phyloP scores from a whole-genome alignment of 148 eudicot species.

The Beta vulgaris region DNA sequence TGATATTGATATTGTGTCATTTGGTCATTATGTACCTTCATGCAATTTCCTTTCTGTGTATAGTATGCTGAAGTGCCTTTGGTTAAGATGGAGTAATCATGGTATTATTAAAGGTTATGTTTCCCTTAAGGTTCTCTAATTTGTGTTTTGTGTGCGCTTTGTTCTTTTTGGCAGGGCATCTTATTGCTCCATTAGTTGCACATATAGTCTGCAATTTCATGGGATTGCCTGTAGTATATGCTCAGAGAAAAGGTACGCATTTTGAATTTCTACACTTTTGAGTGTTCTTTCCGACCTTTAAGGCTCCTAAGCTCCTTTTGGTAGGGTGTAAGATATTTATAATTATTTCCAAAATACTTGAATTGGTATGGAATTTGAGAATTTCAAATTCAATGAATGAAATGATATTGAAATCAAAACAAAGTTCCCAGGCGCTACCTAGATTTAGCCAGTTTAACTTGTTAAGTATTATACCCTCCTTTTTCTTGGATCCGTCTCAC shows the following conservation, averaged over 20 bases:
- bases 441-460: too few relatives aligned
- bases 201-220: conserved; percentile 82
- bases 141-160: background rate
- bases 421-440: too few relatives aligned
- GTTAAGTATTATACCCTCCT: too few relatives aligned
- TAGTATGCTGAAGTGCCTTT: background rate
- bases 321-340: too few relatives aligned
- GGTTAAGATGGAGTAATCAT: background rate
- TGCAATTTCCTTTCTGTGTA: background rate
- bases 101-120: background rate
- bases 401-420: too few relatives aligned
- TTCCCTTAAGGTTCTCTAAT: background rate
- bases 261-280: background rate
- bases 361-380: too few relatives aligned
- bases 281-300: background rate
- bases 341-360: too few relatives aligned
- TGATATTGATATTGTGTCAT: background rate
- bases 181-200: conserved; percentile 74
- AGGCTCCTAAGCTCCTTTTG: too few relatives aligned
- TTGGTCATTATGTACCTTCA: background rate
- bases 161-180: conserved; percentile 58
- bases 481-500: too few relatives aligned
- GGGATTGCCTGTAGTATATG: conserved; percentile 77
- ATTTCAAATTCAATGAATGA: too few relatives aligned
- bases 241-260: conserved; percentile 54